Base-by-base conservation (phyloP, 148 eudicot genomes). In the Beta vulgaris region DNA sequence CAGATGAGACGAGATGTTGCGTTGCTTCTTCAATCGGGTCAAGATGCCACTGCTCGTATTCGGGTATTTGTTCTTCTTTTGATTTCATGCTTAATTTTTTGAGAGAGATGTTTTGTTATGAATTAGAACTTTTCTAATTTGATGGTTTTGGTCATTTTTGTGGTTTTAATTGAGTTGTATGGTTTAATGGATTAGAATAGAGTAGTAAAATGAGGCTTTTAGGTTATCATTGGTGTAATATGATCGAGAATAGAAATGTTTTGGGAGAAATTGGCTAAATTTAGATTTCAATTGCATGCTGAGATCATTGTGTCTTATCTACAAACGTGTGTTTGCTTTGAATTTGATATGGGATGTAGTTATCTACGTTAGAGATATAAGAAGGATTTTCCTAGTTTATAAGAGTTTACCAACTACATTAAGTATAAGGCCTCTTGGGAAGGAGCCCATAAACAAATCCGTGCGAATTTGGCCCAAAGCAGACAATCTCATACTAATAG, bases 1-100 rank as follows among this genome's bases (percentile, higher is more conserved):
- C 98, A 87, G 74, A 92, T 92, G 97, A 80, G 98, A 51, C 87
- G 97, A 4, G 98, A 92, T 75, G 85, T 96, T 49, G 99, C 98
- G 76, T n/a, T 88, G 94, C 96, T 96, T 48, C 92, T 96, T 18
- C 88, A 88, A 51, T 85, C 94, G 40, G 84, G 93, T 64, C 98
- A 92, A 76, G 94, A 92, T 36, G 82, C 99, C 71, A 96, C 98
- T 53, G 99, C 98, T 83, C 94, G 99, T 14, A 89, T 96, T 74
- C 82, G 98, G 79, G 98, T 92, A 78, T 31, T 26, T 59, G 2
- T 76, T 25, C 29, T 28, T 36, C n/a, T 49, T 26, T 32, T 3
- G 18, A 23, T 55, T 36, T 18, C 10, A 7, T 39, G 18, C 7
- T 77, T 25, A 0, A 3, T 31, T 65, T 29, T 2, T 37, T 69